Conservation (phyloP, 148 eudicot species). For the Fagopyrum homotropicum region DNA sequence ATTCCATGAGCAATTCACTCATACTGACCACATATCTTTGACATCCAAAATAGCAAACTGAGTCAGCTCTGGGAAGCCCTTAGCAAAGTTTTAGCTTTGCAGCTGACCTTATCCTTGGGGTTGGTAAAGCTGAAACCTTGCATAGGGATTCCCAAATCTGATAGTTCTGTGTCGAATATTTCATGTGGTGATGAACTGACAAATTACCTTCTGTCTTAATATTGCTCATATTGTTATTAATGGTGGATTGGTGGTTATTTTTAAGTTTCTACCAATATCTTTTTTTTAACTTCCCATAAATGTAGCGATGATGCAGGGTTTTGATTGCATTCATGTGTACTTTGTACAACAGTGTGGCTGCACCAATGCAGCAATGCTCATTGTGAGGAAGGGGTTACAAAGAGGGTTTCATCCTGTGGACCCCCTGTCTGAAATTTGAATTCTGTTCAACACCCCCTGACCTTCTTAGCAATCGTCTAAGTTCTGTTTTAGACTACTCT, state of each 20-base stretch:
- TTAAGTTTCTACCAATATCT: not conserved
- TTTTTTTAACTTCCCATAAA: not conserved
- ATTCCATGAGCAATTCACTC: not conserved
- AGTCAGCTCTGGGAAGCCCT: not conserved
- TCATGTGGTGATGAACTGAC: not conserved
- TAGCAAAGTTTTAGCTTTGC: not conserved
- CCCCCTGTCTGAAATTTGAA: not conserved
- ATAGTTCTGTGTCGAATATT: not conserved
- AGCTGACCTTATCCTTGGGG: not conserved
- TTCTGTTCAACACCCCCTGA: not conserved
- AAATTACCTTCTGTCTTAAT: not conserved
- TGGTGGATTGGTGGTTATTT: not conserved
- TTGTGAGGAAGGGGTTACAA: not conserved
- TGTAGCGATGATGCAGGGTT: not conserved
- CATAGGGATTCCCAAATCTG: not conserved
- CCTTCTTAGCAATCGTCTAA: not conserved
- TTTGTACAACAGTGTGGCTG: not conserved
- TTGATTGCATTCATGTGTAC: not conserved
- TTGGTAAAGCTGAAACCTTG: not conserved
- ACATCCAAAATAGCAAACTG: not conserved
- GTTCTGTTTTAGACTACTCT: not conserved
- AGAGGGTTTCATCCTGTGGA: not conserved
- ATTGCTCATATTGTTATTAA: not conserved
- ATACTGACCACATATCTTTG: not conserved
- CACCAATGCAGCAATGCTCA: constrained; percentile 8